Base-by-base conservation (phyloP, 331 rosid genomes). In the Saraca asoca region DNA sequence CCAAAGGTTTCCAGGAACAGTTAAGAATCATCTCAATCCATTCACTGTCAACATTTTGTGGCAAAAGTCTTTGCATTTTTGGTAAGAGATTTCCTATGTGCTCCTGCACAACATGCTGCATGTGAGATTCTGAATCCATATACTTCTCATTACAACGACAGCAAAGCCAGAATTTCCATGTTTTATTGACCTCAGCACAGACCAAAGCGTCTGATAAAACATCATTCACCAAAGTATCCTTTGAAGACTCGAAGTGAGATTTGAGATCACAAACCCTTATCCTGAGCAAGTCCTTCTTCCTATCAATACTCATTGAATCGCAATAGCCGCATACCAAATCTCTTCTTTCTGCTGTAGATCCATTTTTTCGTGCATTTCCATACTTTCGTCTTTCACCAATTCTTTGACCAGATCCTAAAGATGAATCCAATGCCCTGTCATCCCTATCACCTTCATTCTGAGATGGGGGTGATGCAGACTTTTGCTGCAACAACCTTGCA, bases 121-220 rank as follows among this genome's bases (percentile, higher is more conserved):
- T 78, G 53, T 86, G 89, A 81, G 87, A 75, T 58, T 86, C 96
- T 0, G 83, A 69, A 74, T 85, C 77, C 14, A 79, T 51, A 68
- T 72, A 83, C 68, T 78, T 90, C 71, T 78, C 80, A 12, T 73
- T 74, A 72, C 99, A 94, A 43, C 72, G 71, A 75, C 96, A 83
- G 79, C 99, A 94, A 63, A 65, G 75, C 96, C 95, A 90, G 78
- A 90, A 88, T 48, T 83, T 90, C 97, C 97, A 94, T 6, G 85
- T 80, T 76, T 81, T 83, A 66, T 72, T 76, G 62, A 75, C 83
- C 80, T 80, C 92, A 1, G 83, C 93, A 71, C 74, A 88, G 3
- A 73, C 72, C 74, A 90, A 19, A 20, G 97, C 99, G 60, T 88
- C 97, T 33, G 85, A 76, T 53, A 90, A 67, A 52, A 88, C 64